These are phyloP conservation scores for Trichoderma sp. DNA, from an alignment of 2,329 filamentous ascomycete species.

Conservation along the genomic window DNA sequence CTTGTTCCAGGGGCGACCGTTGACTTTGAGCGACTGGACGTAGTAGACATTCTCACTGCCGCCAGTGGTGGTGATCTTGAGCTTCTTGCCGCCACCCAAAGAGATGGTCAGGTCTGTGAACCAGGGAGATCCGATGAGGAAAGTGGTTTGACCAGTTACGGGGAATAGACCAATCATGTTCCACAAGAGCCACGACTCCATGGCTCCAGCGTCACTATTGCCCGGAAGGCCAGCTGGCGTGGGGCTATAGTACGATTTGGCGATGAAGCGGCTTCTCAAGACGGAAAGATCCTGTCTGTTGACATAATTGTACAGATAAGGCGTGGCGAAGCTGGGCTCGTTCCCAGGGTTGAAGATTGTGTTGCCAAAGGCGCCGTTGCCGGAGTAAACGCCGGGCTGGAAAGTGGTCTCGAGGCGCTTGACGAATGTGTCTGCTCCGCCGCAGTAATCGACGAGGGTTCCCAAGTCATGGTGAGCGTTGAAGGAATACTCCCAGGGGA, in stretches of 20 bases:
- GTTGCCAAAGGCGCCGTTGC: conserved; percentile 48
- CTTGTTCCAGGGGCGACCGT: conserved; percentile 63
- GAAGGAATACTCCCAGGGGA: conserved; percentile 67
- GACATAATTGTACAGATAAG: conserved; percentile 70
- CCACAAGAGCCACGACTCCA: conserved; percentile 72
- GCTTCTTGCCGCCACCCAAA: conserved; percentile 55
- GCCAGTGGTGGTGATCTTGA: conserved; percentile 57
- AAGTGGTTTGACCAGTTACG: conserved; percentile 67
- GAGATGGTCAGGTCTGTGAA: conserved; percentile 61
- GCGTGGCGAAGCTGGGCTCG: conserved; percentile 66
- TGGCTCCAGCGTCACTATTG: conserved; percentile 71
- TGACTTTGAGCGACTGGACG: conserved; percentile 67
- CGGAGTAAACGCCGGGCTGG: conserved; percentile 47
- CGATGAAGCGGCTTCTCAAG: conserved; percentile 57
- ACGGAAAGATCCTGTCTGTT: conserved; percentile 64
- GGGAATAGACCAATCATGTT: conserved; percentile 70
- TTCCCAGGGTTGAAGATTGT: conserved; percentile 69
- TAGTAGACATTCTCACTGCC: conserved; percentile 54
- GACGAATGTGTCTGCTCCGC: conserved; percentile 58
- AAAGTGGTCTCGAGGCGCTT: conserved; percentile 64
- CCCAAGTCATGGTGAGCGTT: conserved; percentile 68
- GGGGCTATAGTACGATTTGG: conserved; percentile 60
- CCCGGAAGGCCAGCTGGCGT: conserved; percentile 62
- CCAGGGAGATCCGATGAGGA: conserved; percentile 66
- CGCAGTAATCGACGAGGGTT: conserved; percentile 54